A percentile compares a stretch with the other conserved stretches of the same genome.
These are phyloP conservation scores for Daldinia vernicosa DNA, from an alignment of 495 filamentous ascomycete genomes.

Conservation along the genomic window DNA sequence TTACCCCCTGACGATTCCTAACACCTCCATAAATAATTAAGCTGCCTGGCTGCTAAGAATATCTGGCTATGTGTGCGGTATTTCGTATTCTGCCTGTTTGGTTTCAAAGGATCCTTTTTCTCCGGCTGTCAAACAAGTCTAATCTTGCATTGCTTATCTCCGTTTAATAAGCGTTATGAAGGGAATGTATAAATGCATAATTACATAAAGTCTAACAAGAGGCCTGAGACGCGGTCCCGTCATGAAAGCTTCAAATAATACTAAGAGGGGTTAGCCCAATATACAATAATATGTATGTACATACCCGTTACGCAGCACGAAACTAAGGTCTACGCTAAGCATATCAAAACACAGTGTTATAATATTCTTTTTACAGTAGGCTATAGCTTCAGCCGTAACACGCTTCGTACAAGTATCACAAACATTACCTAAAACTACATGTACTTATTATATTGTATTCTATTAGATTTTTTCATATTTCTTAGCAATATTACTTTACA, in stretches of 20 bases:
- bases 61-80: conserved; percentile 21
- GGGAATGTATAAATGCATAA: not conserved
- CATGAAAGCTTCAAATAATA: not conserved
- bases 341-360: conserved; percentile 9
- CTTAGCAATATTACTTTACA: not conserved
- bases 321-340: not conserved
- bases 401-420: not conserved
- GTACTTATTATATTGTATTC: not conserved
- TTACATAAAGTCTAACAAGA: conserved; percentile 21
- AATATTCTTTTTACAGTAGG: not conserved
- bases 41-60: conserved; percentile 39
- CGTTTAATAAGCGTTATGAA: not conserved
- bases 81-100: conserved; percentile 16
- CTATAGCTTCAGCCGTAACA: conserved; percentile 10
- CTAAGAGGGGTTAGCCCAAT: conserved; percentile 1
- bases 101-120: conserved; percentile 31
- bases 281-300: not conserved
- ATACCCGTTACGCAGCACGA: not conserved
- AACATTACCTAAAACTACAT: not conserved
- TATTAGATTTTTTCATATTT: conserved; percentile 8
- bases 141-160: not conserved
- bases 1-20: conserved; percentile 26
- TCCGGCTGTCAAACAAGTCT: not conserved
- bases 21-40: conserved; percentile 3
- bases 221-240: conserved; percentile 9